Percentiles rank a stretch among this genome's conserved stretches.
Evolutionary conservation across 495 filamentous ascomycete species (phyloP).

Genomic region (Aspergillus diversus): DNA sequence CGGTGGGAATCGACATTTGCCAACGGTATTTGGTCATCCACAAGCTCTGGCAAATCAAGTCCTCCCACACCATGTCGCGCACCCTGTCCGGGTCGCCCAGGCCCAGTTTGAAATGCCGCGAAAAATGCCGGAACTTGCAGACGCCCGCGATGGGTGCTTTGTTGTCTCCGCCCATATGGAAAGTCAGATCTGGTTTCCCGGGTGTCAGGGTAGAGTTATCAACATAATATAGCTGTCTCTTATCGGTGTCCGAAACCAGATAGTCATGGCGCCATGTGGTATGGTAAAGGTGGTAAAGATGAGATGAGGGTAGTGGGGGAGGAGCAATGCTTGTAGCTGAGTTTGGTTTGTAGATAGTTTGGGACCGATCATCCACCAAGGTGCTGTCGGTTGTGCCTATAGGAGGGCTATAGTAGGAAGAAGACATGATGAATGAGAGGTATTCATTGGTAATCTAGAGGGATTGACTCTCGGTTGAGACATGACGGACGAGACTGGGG

Average conservation of each 20-base stretch:
- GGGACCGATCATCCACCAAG: neutral
- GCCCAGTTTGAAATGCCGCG: slow-evolving; percentile 36
- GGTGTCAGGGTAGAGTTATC: slow-evolving; percentile 33
- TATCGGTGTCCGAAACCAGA: slow-evolving; percentile 27
- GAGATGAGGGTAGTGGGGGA: neutral
- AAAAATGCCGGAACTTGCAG: slow-evolving; percentile 42
- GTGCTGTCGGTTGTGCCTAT: neutral
- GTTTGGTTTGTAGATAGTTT: neutral
- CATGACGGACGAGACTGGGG: neutral
- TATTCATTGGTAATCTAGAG: neutral
- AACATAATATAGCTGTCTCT: slow-evolving; percentile 32
- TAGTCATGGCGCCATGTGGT: slow-evolving; percentile 34
- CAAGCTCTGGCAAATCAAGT: slow-evolving; percentile 29
- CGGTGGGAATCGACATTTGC: slow-evolving; percentile 25
- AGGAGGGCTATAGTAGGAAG: neutral
- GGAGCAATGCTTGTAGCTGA: slow-evolving; percentile 2
- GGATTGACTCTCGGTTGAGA: no score
- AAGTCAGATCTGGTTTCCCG: slow-evolving; percentile 38
- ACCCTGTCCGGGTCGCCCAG: slow-evolving; percentile 32
- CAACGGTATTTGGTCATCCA: slow-evolving; percentile 30
- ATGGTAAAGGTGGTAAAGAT: slow-evolving; percentile 31
- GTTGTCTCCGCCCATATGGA: slow-evolving; percentile 34
- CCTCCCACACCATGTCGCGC: slow-evolving; percentile 31
- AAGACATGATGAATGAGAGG: slow-evolving; percentile 3
- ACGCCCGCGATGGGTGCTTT: slow-evolving; percentile 32